Conservation (phyloP, 192 early-diverging fungal species). For the Glomus cerebriforme region DNA sequence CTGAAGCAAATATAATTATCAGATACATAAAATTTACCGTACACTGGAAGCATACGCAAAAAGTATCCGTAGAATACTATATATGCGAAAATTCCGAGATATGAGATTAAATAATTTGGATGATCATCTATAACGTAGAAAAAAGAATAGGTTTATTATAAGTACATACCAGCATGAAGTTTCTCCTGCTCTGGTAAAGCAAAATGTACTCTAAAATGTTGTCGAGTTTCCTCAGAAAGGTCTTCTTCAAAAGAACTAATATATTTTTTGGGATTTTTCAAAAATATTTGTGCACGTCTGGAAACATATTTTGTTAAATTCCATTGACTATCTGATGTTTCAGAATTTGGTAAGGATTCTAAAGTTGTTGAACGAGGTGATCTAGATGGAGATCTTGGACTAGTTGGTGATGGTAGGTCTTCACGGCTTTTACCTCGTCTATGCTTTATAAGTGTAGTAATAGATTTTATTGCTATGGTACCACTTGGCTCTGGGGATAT, state of each 20-base stretch:
- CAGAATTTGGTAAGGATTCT: constrained; percentile 20
- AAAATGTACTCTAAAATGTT: constrained; percentile 54
- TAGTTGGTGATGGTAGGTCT: constrained; percentile 16
- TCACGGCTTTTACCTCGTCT: neutral
- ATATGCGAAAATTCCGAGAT: neutral
- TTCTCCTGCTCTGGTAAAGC: constrained; percentile 57
- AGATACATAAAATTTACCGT: constrained; percentile 65
- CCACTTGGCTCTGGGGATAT: neutral
- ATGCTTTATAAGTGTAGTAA: neutral
- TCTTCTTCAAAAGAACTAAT: constrained; percentile 24
- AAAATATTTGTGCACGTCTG: constrained; percentile 10
- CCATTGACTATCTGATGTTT: constrained; percentile 27
- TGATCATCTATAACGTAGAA: no score
- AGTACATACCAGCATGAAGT: constrained; percentile 48
- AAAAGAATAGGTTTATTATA: neutral
- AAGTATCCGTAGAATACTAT: constrained; percentile 55
- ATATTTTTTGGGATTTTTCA: neutral
- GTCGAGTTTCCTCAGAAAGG: constrained; percentile 19
- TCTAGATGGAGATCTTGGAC: constrained; percentile 22
- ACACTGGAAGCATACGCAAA: constrained; percentile 52
- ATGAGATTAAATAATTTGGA: neutral
- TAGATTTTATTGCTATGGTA: neutral
- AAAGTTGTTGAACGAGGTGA: constrained; percentile 36
- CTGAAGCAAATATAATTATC: constrained; percentile 64
- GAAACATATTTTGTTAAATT: constrained; percentile 34